Evolutionary conservation across 305 asterid genomes (phyloP).

Genomic region (Plantago coronopus): DNA sequence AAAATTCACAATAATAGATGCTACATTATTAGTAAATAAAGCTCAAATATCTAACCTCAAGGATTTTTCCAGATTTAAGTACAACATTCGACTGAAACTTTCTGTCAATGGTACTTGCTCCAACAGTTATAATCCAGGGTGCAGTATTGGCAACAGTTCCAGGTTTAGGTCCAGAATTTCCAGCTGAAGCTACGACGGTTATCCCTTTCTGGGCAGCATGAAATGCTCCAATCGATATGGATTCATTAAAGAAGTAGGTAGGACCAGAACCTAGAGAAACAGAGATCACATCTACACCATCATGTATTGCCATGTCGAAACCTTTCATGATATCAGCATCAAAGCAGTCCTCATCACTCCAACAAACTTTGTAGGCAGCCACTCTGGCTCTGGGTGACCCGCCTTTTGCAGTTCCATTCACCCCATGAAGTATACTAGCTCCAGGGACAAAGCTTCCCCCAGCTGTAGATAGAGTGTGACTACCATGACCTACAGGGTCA

Average conservation of each 20-base stretch:
- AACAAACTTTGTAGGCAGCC: constrained; percentile 57
- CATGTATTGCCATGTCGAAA: constrained; percentile 49
- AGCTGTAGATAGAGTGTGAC: constrained; percentile 71
- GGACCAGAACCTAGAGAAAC: constrained; percentile 46
- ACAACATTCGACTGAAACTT: constrained; percentile 27
- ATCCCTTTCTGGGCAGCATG: constrained; percentile 52
- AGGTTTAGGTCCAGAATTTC: constrained; percentile 41
- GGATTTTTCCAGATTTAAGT: constrained; percentile 29
- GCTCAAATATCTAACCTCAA: constrained; percentile 26
- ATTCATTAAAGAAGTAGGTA: constrained; percentile 28
- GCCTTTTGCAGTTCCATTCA: constrained; percentile 65
- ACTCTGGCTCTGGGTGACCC: constrained; percentile 65
- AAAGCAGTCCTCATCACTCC: constrained; percentile 37
- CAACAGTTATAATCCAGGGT: constrained; percentile 67
- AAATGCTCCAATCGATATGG: constrained; percentile 47
- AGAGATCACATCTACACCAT: constrained; percentile 60
- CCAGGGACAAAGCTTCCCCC: constrained; percentile 55
- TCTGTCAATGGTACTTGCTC: constrained; percentile 58
- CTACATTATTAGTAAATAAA: not conserved
- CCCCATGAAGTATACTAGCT: constrained; percentile 46
- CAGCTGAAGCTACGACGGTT: constrained; percentile 54
- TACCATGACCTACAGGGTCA: constrained; percentile 53
- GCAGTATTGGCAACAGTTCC: constrained; percentile 46
- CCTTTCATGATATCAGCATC: constrained; percentile 49
- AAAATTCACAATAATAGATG: not conserved